Conservation (phyloP, 73 alveolate genomes). For the Paramecium tetraurelia region DNA sequence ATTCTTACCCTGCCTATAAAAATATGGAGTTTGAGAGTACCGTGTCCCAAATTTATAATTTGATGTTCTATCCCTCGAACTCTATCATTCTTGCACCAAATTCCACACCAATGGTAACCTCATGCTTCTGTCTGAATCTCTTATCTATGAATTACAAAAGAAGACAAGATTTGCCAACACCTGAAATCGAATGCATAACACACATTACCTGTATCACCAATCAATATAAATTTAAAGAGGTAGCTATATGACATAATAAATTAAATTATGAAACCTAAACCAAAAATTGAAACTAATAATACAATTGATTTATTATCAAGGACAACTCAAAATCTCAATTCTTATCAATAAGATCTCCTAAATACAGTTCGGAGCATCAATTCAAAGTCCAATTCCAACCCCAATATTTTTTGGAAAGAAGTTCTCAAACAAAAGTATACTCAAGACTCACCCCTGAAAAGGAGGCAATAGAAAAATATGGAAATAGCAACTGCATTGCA, state of each 20-base stretch:
- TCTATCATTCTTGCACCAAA: conserved; percentile 88
- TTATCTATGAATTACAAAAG: conserved; percentile 89
- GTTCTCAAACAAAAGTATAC: background rate
- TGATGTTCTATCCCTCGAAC: conserved; percentile 70
- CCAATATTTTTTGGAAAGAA: background rate
- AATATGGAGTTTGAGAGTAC: conserved; percentile 39
- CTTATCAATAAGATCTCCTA: background rate
- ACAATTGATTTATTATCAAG: background rate
- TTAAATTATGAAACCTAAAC: background rate
- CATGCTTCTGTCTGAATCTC: conserved; percentile 86
- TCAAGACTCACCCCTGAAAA: background rate
- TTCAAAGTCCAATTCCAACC: background rate
- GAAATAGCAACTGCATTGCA: background rate
- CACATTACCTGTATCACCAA: conserved; percentile 80
- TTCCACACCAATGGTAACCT: conserved; percentile 94
- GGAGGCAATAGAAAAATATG: background rate
- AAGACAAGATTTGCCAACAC: conserved; percentile 96
- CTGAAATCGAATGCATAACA: conserved; percentile 7
- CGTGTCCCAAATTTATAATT: conserved; percentile 96
- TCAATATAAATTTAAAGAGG: conserved; percentile 79
- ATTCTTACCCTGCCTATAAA: conserved; percentile 89
- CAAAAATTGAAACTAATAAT: background rate
- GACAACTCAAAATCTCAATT: background rate
- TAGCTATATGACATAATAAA: conserved; percentile 71
- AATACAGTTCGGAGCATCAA: background rate